Evolutionary conservation across 108 stramenopile species (phyloP), one percentile per base, ranked within the genome.

Genomic region (Discostella stelligeroides): DNA sequence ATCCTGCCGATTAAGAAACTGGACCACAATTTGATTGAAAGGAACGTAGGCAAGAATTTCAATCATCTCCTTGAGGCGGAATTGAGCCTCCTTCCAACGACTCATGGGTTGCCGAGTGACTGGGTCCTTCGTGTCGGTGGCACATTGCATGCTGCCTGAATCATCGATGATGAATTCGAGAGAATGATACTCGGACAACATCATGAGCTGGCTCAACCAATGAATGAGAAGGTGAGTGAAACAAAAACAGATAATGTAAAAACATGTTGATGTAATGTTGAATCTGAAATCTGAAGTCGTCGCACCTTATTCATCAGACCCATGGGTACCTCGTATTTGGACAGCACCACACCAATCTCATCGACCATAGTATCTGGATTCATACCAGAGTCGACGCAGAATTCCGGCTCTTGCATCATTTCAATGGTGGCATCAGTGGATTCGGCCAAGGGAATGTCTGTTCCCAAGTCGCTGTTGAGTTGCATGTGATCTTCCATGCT

Each of bases 121-220:
- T 9, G 58, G 66, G 51, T 81, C 68, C 40, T 71, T 50, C 0
- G 81, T 68, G 58, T 85, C 84, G 18, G 81, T 66, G 23, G 13
- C 7, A 25, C 47, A 67, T 21, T 50, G 42, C 84, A 85, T 85
- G 41, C 70, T 73, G 40, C 81, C 84, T 20, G 68, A 70, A 66
- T 85, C 81, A 49, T 85, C 84, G 47, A 85, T 66, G 13, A 85
- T 85, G 63, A 85, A 76, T 75, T 85, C 84, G 21, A 82, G 51
- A 2, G 45, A 27, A 15, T 79, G 57, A 57, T 53, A 85, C 63
- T 82, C 81, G 30, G 60, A 63, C 38, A 85, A 15, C 81, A 77
- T 76, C 70, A 84, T 76, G 53, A 84, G 64, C 48, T 49, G 20
- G 13, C 20, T 47, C 46, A 17, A 49, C 1, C 4, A 13, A 1